phyloP scores from a whole-genome alignment of 2,329 filamentous ascomycete genomes.

The Pseudophaeomoniella oleicola region DNA sequence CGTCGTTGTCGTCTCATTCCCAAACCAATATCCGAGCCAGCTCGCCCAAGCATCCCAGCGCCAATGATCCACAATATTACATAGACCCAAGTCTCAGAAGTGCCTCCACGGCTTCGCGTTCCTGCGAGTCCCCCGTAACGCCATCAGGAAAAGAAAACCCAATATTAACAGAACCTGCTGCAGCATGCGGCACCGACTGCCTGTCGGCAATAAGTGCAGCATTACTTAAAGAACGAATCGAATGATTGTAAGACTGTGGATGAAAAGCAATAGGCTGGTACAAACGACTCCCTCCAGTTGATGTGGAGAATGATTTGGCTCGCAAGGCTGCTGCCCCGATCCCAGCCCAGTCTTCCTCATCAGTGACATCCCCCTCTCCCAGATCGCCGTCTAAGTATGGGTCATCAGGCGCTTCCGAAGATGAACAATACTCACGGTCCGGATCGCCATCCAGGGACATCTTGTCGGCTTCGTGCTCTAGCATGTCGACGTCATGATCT shows the following conservation, averaged over 20 bases:
- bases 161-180: conserved; percentile 25
- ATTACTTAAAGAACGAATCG: conserved; percentile 7
- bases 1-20: conserved; percentile 3
- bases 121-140: conserved; percentile 20
- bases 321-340: conserved; percentile 77
- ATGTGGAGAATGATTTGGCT: conserved; percentile 39
- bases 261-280: conserved; percentile 23
- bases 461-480: conserved; percentile 79
- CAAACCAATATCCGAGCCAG: conserved; percentile 1
- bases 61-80: conserved; percentile 18
- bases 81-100: conserved; percentile 33
- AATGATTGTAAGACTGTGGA: conserved; percentile 9
- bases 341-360: conserved; percentile 90
- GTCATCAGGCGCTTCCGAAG: conserved; percentile 55
- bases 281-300: conserved; percentile 26
- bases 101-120: conserved; percentile 33
- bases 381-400: conserved; percentile 56
- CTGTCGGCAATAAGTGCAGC: conserved; percentile 16
- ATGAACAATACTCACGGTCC: conserved; percentile 50
- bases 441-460: conserved; percentile 77
- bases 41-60: neutral
- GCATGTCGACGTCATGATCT: conserved; percentile 44
- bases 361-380: conserved; percentile 75
- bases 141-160: conserved; percentile 19
- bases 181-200: conserved; percentile 7